Evolutionary conservation across 768 basidiomycete species (phyloP).

Genomic region (Trametes elegans): DNA sequence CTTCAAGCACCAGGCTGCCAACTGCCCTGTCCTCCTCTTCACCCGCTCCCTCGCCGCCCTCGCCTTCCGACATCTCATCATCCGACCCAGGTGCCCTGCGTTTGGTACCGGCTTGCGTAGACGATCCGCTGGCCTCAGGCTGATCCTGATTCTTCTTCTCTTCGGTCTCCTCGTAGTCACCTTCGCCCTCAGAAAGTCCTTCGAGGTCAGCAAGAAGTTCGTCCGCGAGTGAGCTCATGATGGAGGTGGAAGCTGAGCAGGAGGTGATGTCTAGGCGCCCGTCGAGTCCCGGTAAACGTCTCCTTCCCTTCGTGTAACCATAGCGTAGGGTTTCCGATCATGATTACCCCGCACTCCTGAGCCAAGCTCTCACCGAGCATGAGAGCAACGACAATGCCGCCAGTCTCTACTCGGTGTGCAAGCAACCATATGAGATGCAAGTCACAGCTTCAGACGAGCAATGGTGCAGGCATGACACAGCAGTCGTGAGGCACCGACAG

Average conservation of each 20-base stretch:
- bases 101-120: conserved; percentile 42
- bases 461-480: no score
- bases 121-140: conserved; percentile 30
- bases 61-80: conserved; percentile 54
- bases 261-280: background rate
- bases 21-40: conserved; percentile 39
- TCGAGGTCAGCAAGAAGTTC: conserved; percentile 93
- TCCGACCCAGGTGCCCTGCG: conserved; percentile 63
- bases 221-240: conserved; percentile 84
- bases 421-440: no score
- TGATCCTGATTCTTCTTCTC: conserved; percentile 37
- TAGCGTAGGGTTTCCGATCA: conserved; percentile 2
- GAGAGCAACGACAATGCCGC: no score
- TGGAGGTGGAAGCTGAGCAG: background rate
- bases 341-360: background rate
- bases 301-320: background rate
- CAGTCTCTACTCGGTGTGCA: no score
- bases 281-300: background rate
- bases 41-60: conserved; percentile 42
- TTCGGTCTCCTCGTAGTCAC: conserved; percentile 46
- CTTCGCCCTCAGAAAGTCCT: conserved; percentile 66
- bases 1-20: conserved; percentile 70
- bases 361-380: no score
- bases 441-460: no score
- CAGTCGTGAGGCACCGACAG: no score